Evolutionary conservation across 202 grass and related monocot genomes (phyloP).

Genomic region (Brachypodium distachyon): DNA sequence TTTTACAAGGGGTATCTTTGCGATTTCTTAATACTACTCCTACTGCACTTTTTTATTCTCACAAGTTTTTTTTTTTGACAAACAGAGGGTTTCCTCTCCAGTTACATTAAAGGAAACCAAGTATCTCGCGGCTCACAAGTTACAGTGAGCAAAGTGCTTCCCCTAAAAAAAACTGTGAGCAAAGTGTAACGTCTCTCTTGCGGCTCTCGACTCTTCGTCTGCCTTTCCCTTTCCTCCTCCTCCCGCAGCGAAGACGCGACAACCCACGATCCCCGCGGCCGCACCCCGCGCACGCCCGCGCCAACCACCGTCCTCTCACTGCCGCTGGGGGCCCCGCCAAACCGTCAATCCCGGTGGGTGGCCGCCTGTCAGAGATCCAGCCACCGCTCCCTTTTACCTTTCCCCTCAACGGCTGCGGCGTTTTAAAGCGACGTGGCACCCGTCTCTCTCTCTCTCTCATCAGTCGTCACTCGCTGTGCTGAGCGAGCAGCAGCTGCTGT

Average conservation of each 20-base stretch:
- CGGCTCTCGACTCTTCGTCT: no score
- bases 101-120: no score
- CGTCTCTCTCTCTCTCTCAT: not conserved
- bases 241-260: not conserved
- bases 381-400: not conserved
- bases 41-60: no score
- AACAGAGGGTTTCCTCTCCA: no score
- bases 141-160: no score
- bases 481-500: not conserved
- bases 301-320: not conserved
- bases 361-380: not conserved
- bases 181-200: no score
- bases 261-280: not conserved
- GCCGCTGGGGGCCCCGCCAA: not conserved
- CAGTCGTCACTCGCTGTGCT: not conserved
- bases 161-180: no score
- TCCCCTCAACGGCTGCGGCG: not conserved
- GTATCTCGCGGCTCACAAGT: no score
- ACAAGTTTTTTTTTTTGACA: no score
- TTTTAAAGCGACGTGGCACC: slow-evolving; percentile 28
- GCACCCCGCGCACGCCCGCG: not conserved
- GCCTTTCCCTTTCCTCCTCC: not conserved
- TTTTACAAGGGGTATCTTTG: no score
- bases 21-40: no score
- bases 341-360: rapidly evolving